Conservation (phyloP, 352 stramenopile genomes). For the Aphanomyces invadans region DNA sequence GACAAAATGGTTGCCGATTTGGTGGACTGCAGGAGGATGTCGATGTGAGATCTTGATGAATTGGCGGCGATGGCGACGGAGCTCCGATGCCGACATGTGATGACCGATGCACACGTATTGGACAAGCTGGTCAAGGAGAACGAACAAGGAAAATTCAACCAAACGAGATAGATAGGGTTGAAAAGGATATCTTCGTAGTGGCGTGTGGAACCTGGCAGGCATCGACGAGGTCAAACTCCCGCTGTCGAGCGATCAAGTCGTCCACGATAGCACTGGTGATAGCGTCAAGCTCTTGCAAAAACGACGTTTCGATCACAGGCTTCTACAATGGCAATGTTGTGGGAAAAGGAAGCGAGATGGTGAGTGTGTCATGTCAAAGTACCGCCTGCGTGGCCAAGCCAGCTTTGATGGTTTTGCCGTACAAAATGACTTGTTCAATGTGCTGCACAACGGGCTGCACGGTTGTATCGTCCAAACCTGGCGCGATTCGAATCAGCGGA, state of each 20-base stretch:
- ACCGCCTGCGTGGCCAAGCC: constrained; percentile 56
- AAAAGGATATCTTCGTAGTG: constrained; percentile 25
- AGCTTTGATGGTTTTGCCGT: constrained; percentile 59
- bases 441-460: constrained; percentile 34
- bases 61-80: constrained; percentile 62
- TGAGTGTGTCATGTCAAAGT: neutral
- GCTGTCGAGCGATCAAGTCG: constrained; percentile 49
- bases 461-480: constrained; percentile 28
- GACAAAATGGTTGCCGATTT: constrained; percentile 60
- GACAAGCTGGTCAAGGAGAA: neutral
- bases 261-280: constrained; percentile 52
- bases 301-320: constrained; percentile 53
- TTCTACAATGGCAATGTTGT: constrained; percentile 6
- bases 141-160: neutral
- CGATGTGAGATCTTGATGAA: constrained; percentile 75
- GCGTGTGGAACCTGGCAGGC: constrained; percentile 37
- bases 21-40: constrained; percentile 40
- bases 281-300: constrained; percentile 61
- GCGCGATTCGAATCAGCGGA: constrained; percentile 70
- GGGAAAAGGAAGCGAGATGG: neutral
- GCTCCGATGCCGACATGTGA: constrained; percentile 45
- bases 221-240: constrained; percentile 51
- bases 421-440: constrained; percentile 50
- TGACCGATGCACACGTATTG: constrained; percentile 37
- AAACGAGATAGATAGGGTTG: neutral